Evolutionary conservation across 2,329 filamentous ascomycete genomes (phyloP).

Genomic region (Akanthomyces lecanii): DNA sequence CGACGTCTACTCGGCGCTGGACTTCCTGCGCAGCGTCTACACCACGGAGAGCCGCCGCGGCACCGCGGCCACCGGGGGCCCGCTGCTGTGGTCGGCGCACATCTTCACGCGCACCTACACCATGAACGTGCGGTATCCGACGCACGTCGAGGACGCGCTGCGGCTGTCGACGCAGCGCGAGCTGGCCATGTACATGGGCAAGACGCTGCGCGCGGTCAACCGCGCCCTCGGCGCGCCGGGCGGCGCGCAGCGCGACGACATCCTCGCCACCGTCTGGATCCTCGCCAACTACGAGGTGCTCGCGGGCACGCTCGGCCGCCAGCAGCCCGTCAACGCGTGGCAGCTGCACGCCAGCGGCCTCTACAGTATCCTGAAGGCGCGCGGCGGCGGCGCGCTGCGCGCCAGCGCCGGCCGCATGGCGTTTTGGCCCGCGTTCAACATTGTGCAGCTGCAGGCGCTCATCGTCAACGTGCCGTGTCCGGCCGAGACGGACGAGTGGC

Average conservation of each 20-base stretch:
- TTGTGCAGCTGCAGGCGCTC: constrained; percentile 37
- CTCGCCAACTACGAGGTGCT: constrained; percentile 39
- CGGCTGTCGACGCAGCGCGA: constrained; percentile 28
- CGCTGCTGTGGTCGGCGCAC: constrained; percentile 37
- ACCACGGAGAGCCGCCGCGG: constrained; percentile 1
- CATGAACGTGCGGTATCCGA: constrained; percentile 33
- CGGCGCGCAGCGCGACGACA: constrained; percentile 31
- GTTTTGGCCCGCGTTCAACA: constrained; percentile 37
- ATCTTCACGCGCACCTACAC: constrained; percentile 38
- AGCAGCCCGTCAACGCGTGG: constrained; percentile 31
- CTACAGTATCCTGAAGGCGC: constrained; percentile 33
- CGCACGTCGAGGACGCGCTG: constrained; percentile 26
- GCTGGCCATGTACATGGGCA: constrained; percentile 33
- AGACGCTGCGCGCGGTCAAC: constrained; percentile 35
- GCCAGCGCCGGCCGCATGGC: constrained; percentile 26
- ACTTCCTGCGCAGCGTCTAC: constrained; percentile 32
- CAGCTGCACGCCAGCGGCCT: constrained; percentile 35
- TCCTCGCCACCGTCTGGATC: constrained; percentile 39
- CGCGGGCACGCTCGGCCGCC: constrained; percentile 32
- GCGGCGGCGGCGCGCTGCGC: constrained; percentile 27
- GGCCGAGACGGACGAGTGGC: constrained; percentile 34
- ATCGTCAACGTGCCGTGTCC: constrained; percentile 31
- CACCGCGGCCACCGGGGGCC: constrained; percentile 25
- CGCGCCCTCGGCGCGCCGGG: constrained; percentile 31
- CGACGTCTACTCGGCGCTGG: constrained; percentile 33